Evolutionary conservation across 2,329 filamentous ascomycete genomes (phyloP).

Genomic region (Colletotrichum zoysiae): DNA sequence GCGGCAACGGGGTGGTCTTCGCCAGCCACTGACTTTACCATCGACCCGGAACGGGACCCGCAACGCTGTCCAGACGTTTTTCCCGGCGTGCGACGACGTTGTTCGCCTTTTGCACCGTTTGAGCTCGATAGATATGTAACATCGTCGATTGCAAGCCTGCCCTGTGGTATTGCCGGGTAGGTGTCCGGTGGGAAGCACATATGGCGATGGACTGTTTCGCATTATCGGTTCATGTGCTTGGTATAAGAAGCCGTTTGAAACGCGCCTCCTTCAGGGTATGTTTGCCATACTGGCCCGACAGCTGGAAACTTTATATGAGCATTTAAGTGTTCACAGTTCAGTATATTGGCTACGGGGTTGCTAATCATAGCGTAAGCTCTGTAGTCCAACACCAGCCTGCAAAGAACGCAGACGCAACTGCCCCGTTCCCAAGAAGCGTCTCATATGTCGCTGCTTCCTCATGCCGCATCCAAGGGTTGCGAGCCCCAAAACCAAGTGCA

Average conservation of each 20-base stretch:
- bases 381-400: not conserved
- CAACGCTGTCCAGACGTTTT: conserved; percentile 5
- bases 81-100: not conserved
- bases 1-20: not conserved
- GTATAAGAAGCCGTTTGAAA: no score
- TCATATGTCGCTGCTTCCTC: not conserved
- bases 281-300: not conserved
- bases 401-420: not conserved
- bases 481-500: not conserved
- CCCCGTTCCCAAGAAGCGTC: not conserved
- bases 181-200: not conserved
- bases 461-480: not conserved
- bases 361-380: not conserved
- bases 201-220: not conserved
- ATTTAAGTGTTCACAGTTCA: not conserved
- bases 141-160: not conserved
- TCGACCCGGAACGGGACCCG: not conserved
- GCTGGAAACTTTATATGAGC: not conserved
- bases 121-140: not conserved
- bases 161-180: not conserved
- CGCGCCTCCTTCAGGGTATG: not conserved
- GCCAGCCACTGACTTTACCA: not conserved
- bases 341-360: not conserved
- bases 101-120: not conserved
- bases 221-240: not conserved